phyloP scores from a whole-genome alignment of 1,284 basidiomycete species.

The Singerocomus rubriflavus region DNA sequence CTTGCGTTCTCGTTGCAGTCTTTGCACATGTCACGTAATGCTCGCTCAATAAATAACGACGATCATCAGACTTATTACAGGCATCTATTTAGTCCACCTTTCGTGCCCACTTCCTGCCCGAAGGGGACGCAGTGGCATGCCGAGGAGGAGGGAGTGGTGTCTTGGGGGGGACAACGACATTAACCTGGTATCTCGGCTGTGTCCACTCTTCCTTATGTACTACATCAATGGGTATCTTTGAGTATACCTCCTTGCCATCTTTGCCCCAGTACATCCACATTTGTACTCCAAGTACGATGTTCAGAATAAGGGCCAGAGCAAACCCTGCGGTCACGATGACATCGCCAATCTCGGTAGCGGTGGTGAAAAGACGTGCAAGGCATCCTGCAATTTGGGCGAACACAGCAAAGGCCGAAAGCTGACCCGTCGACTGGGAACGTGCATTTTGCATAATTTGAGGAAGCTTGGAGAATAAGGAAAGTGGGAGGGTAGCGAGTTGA shows the following conservation, averaged over 20 bases:
- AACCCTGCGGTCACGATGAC: conserved; percentile 77
- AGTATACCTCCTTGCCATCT: conserved; percentile 40
- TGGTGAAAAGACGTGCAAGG: conserved; percentile 87
- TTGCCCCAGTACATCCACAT: conserved; percentile 81
- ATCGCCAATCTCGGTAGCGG: conserved; percentile 82
- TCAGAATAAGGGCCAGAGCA: conserved; percentile 73
- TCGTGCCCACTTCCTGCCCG: conserved; percentile 64
- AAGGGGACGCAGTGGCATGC: conserved; percentile 36
- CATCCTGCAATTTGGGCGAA: conserved; percentile 81
- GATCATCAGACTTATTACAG: conserved; percentile 12
- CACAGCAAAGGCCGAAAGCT: conserved; percentile 88
- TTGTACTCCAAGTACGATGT: conserved; percentile 76
- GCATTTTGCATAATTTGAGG: conserved; percentile 84
- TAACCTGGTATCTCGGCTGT: conserved; percentile 35
- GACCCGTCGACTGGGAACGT: conserved; percentile 74
- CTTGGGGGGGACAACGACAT: conserved; percentile 41
- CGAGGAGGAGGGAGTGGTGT: conserved; percentile 40
- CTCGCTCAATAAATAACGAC: conserved; percentile 16
- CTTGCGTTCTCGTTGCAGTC: neutral
- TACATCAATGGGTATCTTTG: conserved; percentile 19
- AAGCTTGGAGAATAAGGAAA: conserved; percentile 83
- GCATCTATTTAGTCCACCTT: conserved; percentile 55
- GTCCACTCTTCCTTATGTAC: conserved; percentile 30
- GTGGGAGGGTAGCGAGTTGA: conserved; percentile 78
- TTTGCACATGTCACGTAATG: conserved; percentile 1